Percentiles rank a stretch among this genome's conserved stretches.
Conservation (phyloP, 495 filamentous ascomycete genomes). For the Tuber brumale region DNA sequence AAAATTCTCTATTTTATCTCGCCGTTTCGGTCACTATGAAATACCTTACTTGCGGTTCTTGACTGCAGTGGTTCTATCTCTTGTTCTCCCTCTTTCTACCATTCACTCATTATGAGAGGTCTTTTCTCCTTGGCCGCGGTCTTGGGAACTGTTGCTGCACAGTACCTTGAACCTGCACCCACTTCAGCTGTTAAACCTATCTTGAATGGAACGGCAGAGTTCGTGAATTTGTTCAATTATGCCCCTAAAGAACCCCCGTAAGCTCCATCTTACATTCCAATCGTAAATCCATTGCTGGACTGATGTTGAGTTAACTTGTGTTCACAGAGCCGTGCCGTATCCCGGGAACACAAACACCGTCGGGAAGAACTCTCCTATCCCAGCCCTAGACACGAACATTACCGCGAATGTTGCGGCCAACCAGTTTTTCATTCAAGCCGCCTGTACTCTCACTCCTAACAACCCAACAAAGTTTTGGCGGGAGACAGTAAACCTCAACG, state of each 20-base stretch:
- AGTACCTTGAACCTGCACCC: slow-evolving; percentile 19
- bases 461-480: slow-evolving; percentile 24
- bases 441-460: slow-evolving; percentile 11
- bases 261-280: neutral
- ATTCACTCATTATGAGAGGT: slow-evolving; percentile 12
- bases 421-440: slow-evolving; percentile 6
- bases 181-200: slow-evolving; percentile 13
- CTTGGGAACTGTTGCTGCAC: slow-evolving; percentile 13
- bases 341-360: slow-evolving; percentile 20
- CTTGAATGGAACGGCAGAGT: slow-evolving; percentile 16
- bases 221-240: neutral
- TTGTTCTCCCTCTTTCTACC: neutral
- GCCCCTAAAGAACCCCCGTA: slow-evolving; percentile 14
- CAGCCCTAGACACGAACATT: neutral
- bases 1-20: slow-evolving; percentile 10
- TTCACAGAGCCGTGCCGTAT: slow-evolving; percentile 16
- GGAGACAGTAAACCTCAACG: slow-evolving; percentile 30
- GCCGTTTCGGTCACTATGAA: neutral
- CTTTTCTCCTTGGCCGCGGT: slow-evolving; percentile 14
- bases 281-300: neutral
- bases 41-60: neutral
- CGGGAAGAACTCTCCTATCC: slow-evolving; percentile 4
- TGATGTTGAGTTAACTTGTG: neutral
- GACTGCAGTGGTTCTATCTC: neutral
- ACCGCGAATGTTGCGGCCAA: neutral